A percentile compares a stretch with the other conserved stretches of the same genome.
Evolutionary conservation across 2,329 filamentous ascomycete species (phyloP).

Genomic region (Colletotrichum cereale): DNA sequence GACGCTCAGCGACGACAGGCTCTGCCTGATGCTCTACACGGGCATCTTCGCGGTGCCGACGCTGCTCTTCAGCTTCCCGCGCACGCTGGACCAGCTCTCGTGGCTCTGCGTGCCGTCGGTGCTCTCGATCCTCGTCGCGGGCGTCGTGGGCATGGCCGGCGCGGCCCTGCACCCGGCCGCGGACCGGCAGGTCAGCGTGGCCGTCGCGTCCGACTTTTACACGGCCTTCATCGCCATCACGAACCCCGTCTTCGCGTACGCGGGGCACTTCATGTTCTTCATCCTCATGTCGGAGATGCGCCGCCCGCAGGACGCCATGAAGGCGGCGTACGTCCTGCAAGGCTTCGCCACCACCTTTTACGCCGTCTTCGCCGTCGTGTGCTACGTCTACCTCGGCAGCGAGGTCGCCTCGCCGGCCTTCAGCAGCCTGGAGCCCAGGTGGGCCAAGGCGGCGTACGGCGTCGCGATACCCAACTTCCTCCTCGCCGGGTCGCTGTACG

Average conservation of each 20-base stretch:
- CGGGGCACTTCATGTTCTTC: slow-evolving; percentile 68
- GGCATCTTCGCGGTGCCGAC: slow-evolving; percentile 63
- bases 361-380: slow-evolving; percentile 62
- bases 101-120: slow-evolving; percentile 60
- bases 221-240: slow-evolving; percentile 50
- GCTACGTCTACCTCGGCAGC: slow-evolving; percentile 63
- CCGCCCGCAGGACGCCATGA: slow-evolving; percentile 62
- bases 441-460: slow-evolving; percentile 64
- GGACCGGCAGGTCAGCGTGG: slow-evolving; percentile 53
- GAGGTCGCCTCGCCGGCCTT: slow-evolving; percentile 61
- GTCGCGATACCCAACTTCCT: slow-evolving; percentile 64
- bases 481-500: slow-evolving; percentile 62
- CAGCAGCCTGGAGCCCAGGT: slow-evolving; percentile 57
- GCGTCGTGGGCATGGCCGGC: slow-evolving; percentile 63
- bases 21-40: slow-evolving; percentile 64
- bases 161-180: slow-evolving; percentile 57
- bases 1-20: slow-evolving; percentile 57
- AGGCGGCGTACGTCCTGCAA: slow-evolving; percentile 63
- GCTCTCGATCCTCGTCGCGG: slow-evolving; percentile 62
- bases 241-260: slow-evolving; percentile 66
- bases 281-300: slow-evolving; percentile 66
- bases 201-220: slow-evolving; percentile 49
- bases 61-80: slow-evolving; percentile 60
- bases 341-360: slow-evolving; percentile 64
- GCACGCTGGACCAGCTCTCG: slow-evolving; percentile 62